phyloP scores from a whole-genome alignment of 2,329 filamentous ascomycete genomes.

The Pseudocercospora musae region DNA sequence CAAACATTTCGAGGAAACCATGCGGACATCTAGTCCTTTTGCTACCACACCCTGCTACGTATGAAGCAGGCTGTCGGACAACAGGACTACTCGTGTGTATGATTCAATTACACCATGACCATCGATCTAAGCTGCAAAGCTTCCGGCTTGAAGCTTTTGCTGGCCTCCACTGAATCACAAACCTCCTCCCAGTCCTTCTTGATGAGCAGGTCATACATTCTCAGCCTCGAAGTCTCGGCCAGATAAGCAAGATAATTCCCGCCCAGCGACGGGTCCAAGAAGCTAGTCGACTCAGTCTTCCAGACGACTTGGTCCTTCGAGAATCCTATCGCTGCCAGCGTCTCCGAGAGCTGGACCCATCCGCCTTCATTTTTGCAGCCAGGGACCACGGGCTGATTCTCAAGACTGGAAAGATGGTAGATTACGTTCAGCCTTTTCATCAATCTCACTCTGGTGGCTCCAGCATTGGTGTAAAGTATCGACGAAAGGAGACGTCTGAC shows the following conservation, averaged over 20 bases:
- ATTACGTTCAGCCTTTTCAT: neutral
- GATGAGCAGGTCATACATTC: constrained; percentile 3
- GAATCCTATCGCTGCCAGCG: constrained; percentile 5
- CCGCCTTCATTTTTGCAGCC: neutral
- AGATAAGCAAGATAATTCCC: constrained; percentile 14
- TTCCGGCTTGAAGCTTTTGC: neutral
- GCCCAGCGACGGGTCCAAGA: constrained; percentile 5
- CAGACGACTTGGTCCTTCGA: constrained; percentile 6
- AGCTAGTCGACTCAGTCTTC: constrained; percentile 7
- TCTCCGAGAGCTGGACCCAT: constrained; percentile 4
- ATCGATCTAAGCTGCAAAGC: neutral
- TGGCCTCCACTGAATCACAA: neutral
- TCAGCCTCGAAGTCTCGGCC: constrained; percentile 13
- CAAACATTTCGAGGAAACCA: neutral
- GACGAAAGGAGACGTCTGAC: neutral
- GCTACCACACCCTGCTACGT: neutral
- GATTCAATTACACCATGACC: neutral
- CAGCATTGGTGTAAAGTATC: neutral
- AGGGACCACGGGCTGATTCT: constrained; percentile 6
- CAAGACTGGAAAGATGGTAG: constrained; percentile 11
- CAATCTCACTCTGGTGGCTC: neutral
- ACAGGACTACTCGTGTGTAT: neutral
- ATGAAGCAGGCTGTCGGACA: neutral
- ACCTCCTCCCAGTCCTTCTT: constrained; percentile 10
- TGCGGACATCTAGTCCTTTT: neutral